A percentile compares a stretch with the other conserved stretches of the same genome.
Conservation (phyloP, 257 asterid species). For the Nicotiana knightiana region DNA sequence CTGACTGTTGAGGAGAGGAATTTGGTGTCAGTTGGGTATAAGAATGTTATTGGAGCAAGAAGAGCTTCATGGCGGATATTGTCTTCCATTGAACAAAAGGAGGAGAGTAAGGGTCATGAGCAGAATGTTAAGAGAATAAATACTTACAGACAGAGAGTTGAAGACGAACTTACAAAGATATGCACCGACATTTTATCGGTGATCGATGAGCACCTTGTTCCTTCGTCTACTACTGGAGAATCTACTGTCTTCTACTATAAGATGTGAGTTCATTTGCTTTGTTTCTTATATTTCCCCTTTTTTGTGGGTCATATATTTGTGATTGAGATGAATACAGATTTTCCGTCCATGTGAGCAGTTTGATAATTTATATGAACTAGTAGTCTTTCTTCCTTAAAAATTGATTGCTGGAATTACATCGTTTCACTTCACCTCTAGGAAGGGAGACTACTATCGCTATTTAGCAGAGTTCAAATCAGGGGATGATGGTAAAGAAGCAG, state of each 20-base stretch:
- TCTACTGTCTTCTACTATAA: conserved; percentile 73
- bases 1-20: conserved; percentile 75
- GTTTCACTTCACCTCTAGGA: conserved; percentile 26
- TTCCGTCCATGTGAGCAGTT: neutral
- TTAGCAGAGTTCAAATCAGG: conserved; percentile 53
- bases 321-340: neutral
- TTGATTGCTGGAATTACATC: neutral
- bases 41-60: conserved; percentile 73
- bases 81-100: conserved; percentile 70
- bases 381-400: neutral
- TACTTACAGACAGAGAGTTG: conserved; percentile 56
- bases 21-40: conserved; percentile 70
- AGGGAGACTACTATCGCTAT: conserved; percentile 59
- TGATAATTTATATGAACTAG: neutral
- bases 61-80: conserved; percentile 77
- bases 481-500: conserved; percentile 48
- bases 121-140: conserved; percentile 64
- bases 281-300: neutral
- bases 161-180: conserved; percentile 69
- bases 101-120: conserved; percentile 69
- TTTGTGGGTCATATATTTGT: neutral
- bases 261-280: conserved; percentile 40
- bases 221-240: conserved; percentile 67
- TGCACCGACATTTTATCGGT: conserved; percentile 65
- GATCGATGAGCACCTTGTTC: conserved; percentile 70